These are phyloP conservation scores for Postia placenta DNA, from an alignment of 768 basidiomycete genomes.

Conservation along the genomic window DNA sequence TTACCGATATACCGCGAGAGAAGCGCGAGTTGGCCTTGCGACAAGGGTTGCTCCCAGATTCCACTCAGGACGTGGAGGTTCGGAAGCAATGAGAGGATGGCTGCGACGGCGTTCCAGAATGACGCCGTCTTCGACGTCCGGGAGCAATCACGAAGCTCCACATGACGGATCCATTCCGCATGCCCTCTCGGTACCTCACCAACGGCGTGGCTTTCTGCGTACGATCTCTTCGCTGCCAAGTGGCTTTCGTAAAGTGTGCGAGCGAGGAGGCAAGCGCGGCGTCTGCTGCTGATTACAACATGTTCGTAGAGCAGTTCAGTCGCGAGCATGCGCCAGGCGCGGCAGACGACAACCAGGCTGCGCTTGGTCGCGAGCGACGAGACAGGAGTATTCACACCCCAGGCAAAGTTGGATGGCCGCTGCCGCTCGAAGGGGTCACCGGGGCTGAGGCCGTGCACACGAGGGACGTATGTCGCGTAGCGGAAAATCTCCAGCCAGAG, in stretches of 20 bases:
- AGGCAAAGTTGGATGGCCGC: constrained; percentile 40
- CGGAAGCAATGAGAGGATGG: constrained; percentile 39
- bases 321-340: constrained; percentile 44
- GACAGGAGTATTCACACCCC: constrained; percentile 19
- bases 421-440: constrained; percentile 40
- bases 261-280: constrained; percentile 34
- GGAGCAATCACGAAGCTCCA: constrained; percentile 42
- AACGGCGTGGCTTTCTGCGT: neutral
- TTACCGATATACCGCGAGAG: constrained; percentile 35
- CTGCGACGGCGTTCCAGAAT: constrained; percentile 38
- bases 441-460: constrained; percentile 35
- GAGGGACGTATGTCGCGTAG: constrained; percentile 35
- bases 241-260: constrained; percentile 26
- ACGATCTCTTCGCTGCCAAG: neutral
- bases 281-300: constrained; percentile 37
- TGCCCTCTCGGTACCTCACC: constrained; percentile 16
- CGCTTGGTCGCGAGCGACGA: constrained; percentile 31
- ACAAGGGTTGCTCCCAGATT: constrained; percentile 39
- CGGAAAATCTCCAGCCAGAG: constrained; percentile 23
- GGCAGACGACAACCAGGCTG: constrained; percentile 49
- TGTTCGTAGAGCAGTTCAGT: constrained; percentile 47
- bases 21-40: constrained; percentile 36
- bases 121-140: constrained; percentile 31
- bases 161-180: constrained; percentile 42
- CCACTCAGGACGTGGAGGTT: constrained; percentile 41